phyloP scores from a whole-genome alignment of 2,329 filamentous ascomycete genomes.

The Paracoccidioides brasiliensis region DNA sequence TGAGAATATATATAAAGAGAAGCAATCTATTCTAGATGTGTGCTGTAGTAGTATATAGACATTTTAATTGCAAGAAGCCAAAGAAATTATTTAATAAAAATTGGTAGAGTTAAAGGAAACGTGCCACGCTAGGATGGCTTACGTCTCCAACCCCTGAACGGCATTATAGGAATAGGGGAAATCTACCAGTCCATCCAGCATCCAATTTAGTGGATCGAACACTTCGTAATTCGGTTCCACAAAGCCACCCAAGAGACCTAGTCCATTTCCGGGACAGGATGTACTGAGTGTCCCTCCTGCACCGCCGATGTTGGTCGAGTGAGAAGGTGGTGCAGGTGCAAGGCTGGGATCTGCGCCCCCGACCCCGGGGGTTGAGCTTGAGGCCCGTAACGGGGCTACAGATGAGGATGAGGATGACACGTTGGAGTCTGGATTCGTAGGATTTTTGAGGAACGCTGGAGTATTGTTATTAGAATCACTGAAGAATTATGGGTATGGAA shows the following conservation, averaged over 20 bases:
- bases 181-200: conserved; percentile 73
- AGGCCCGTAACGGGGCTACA: conserved; percentile 31
- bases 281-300: conserved; percentile 7
- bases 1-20: not conserved
- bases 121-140: conserved; percentile 21
- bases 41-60: not conserved
- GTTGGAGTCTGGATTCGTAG: conserved; percentile 70
- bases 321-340: conserved; percentile 25
- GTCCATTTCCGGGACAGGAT: conserved; percentile 12
- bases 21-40: not conserved
- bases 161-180: conserved; percentile 59
- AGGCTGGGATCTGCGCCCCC: conserved; percentile 31
- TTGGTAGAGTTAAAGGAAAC: not conserved
- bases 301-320: conserved; percentile 19
- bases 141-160: conserved; percentile 34
- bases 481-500: not conserved
- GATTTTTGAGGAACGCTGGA: conserved; percentile 60
- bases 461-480: conserved; percentile 17
- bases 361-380: conserved; percentile 23
- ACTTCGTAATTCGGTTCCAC: conserved; percentile 66
- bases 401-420: conserved; percentile 57
- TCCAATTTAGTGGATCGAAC: conserved; percentile 88
- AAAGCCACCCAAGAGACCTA: conserved; percentile 36
- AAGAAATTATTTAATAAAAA: not conserved
- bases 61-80: not conserved